Base-by-base conservation (phyloP, 1,139 yeast species). In the Hansenula anomala region DNA sequence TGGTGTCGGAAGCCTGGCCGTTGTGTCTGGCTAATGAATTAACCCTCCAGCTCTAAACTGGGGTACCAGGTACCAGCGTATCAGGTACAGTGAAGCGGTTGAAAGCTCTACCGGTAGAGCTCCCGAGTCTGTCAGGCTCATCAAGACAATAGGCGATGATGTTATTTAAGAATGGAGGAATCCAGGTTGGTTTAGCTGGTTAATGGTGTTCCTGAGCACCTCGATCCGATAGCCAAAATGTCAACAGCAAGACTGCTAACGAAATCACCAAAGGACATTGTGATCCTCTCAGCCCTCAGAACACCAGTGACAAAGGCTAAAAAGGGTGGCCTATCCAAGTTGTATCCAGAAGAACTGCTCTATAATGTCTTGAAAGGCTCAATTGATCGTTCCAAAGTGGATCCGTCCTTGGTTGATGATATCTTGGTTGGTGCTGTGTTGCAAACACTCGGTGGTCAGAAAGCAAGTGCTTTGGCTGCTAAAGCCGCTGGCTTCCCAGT, bases 301-400 rank as follows among this genome's bases (percentile, higher is more conserved):
- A 55, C 70, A 2, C 69, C 71, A 26, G 49, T 66, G 29, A 66
- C 71, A 29, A 61, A 52, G 43, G 59, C 64, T 22, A 49, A 49
- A 36, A 64, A 64, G 44, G 71, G 71, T 32, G 68, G 69, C 4
- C 54, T 66, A 35, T 59, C 67, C 14, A 54, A 56, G 32, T 47
- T 61, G 46, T 57, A 52, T 40, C 70, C 71, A 3, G 71, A 66
- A 38, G 66, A 64, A 40, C 56, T 66, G 14, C 53, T 66, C 26
- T 48, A 60, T 29, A 51, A 54, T 28, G 60, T 62, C 2, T 51
- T 66, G 20, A 50, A 53, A 35, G 67, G 64, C 4, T 51, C 67
- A 1, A 34, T 65, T 9, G 54, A 54, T 11, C 54, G 50, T 31
- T 46, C 64, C 13, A 52, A 54, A 10, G 49, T 65, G 23, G 61